These are phyloP conservation scores for Priceomyces melissophilus DNA, from an alignment of 805 yeast genomes.

Conservation along the genomic window DNA sequence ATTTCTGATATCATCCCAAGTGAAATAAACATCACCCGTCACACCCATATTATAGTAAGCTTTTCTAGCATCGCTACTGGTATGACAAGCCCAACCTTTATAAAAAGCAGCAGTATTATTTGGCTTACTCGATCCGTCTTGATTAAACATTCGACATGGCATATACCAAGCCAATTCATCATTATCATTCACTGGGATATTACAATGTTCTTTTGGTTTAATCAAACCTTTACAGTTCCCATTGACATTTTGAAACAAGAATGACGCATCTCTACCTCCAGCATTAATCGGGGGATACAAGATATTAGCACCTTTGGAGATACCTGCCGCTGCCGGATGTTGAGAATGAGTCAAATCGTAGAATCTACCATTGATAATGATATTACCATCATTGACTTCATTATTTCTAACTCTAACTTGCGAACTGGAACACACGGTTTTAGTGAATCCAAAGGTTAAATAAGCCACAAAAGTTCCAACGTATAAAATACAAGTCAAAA, in stretches of 20 bases:
- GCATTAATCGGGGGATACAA: constrained; percentile 84
- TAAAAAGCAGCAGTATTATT: constrained; percentile 64
- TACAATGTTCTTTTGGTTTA: constrained; percentile 60
- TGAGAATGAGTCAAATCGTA: constrained; percentile 65
- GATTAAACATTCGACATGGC: constrained; percentile 75
- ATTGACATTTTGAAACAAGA: constrained; percentile 86
- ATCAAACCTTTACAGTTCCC: constrained; percentile 84
- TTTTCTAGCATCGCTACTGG: constrained; percentile 63
- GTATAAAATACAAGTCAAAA: constrained; percentile 68
- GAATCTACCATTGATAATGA: constrained; percentile 81
- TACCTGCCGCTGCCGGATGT: constrained; percentile 84
- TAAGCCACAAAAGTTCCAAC: constrained; percentile 80
- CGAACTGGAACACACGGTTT: constrained; percentile 62
- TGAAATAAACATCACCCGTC: constrained; percentile 75
- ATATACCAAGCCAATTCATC: constrained; percentile 88
- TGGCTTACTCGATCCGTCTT: constrained; percentile 69
- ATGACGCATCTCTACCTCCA: constrained; percentile 82
- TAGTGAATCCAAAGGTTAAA: constrained; percentile 87
- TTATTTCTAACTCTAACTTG: constrained; percentile 52
- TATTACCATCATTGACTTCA: constrained; percentile 55
- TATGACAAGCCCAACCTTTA: constrained; percentile 89
- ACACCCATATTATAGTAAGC: constrained; percentile 59
- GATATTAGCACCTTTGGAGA: constrained; percentile 63
- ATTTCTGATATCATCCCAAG: constrained; percentile 82
- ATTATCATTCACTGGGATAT: constrained; percentile 59